Evolutionary conservation across 257 asterid genomes (phyloP).

Genomic region (Nicotiana knightiana): DNA sequence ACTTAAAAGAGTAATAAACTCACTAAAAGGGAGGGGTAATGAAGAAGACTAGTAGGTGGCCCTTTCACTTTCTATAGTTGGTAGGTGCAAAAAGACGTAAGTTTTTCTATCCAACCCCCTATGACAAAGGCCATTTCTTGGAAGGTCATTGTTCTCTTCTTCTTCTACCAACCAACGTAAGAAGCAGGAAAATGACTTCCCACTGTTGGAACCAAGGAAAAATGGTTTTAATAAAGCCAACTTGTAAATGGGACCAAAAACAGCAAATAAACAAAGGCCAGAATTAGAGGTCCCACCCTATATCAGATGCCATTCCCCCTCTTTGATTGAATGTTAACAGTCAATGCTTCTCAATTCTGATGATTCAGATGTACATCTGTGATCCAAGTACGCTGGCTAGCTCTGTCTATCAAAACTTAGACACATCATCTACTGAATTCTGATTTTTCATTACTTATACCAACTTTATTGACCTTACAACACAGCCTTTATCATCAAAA

Average conservation of each 20-base stretch:
- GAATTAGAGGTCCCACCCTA: neutral
- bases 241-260: neutral
- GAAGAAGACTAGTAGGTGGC: slow-evolving; percentile 9
- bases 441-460: neutral
- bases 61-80: neutral
- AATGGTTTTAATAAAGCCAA: neutral
- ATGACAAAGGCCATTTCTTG: neutral
- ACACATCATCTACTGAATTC: neutral
- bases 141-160: too few species aligned
- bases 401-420: neutral
- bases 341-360: neutral
- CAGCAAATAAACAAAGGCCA: neutral
- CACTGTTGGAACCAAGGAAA: neutral
- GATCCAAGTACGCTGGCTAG: too few species aligned
- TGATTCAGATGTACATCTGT: neutral
- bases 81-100: neutral
- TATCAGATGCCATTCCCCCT: neutral
- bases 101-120: neutral
- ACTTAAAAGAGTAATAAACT: neutral
- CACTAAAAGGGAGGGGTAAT: neutral
- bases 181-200: neutral
- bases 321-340: neutral
- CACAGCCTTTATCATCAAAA: neutral
- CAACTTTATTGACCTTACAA: neutral
- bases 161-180: neutral